Evolutionary conservation across 164 flowering plant species (phyloP).

Genomic region (Chimonanthus salicifolius): DNA sequence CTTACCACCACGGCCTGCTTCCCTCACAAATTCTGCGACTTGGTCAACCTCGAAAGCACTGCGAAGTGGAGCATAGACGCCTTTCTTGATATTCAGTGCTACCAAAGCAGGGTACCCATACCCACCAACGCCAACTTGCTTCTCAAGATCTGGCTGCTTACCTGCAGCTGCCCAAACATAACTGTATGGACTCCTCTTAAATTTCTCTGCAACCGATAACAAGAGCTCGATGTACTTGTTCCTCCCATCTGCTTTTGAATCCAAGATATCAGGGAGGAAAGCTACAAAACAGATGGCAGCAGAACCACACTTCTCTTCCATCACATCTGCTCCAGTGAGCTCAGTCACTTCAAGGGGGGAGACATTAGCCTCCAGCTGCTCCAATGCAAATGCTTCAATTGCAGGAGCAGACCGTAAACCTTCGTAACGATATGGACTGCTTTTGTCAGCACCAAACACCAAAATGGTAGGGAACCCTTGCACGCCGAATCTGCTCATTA

Average conservation of each 20-base stretch:
- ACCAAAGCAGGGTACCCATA: conserved; percentile 97
- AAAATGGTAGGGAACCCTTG: conserved; percentile 95
- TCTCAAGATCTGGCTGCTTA: conserved; percentile 89
- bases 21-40: conserved; percentile 67
- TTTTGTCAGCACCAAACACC: conserved; percentile 88
- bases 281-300: conserved; percentile 95
- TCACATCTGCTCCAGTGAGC: conserved; percentile 76
- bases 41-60: conserved; percentile 91
- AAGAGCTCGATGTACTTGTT: conserved; percentile 69
- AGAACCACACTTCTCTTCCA: conserved; percentile 92
- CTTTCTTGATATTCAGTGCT: conserved; percentile 81
- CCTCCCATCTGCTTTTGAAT: conserved; percentile 95
- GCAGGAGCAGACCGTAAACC: conserved; percentile 86
- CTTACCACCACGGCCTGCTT: conserved; percentile 87
- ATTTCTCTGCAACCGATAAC: conserved; percentile 79
- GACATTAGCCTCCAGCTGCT: conserved; percentile 74
- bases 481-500: conserved; percentile 91
- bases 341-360: conserved; percentile 85
- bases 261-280: conserved; percentile 95
- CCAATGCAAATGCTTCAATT: conserved; percentile 85
- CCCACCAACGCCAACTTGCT: conserved; percentile 90
- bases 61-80: conserved; percentile 81
- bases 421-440: conserved; percentile 70
- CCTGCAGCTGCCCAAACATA: conserved; percentile 94
- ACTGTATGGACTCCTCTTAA: conserved; percentile 89